Percentiles rank a stretch among this genome's conserved stretches.
phyloP scores from a whole-genome alignment of 805 yeast genomes.

The Suhomyces prunicola region DNA sequence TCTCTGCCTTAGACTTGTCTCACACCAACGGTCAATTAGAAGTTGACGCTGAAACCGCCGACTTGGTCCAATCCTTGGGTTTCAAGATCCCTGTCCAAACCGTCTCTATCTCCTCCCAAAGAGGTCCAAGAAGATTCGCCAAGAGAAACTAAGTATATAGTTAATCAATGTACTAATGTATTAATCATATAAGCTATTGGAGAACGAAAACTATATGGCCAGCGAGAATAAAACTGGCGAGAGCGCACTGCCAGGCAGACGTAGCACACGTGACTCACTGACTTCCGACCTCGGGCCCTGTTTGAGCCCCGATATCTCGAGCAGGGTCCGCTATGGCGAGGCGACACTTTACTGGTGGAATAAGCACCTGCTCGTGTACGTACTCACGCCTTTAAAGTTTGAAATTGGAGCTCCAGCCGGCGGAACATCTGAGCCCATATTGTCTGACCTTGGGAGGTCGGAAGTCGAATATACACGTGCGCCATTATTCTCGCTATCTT shows the following conservation, averaged over 20 bases:
- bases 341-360: background rate
- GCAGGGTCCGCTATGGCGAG: background rate
- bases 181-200: background rate
- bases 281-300: background rate
- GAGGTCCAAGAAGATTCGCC: slow-evolving; percentile 88
- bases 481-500: background rate
- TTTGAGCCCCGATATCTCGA: background rate
- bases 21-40: slow-evolving; percentile 94
- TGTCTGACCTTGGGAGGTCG: background rate
- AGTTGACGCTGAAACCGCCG: slow-evolving; percentile 96
- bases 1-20: slow-evolving; percentile 97
- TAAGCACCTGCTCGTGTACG: no score
- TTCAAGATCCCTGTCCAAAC: slow-evolving; percentile 81
- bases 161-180: slow-evolving; percentile 5
- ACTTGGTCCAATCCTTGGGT: slow-evolving; percentile 91
- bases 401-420: background rate
- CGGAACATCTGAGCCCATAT: background rate
- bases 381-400: no score
- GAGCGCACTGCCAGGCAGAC: no score
- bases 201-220: no score
- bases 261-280: background rate
- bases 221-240: background rate
- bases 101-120: slow-evolving; percentile 83
- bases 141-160: slow-evolving; percentile 66
- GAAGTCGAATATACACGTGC: background rate